A percentile compares a stretch with the other conserved stretches of the same genome.
Conservation (phyloP, 805 yeast genomes). For the Nakazawaea wickerhamii region DNA sequence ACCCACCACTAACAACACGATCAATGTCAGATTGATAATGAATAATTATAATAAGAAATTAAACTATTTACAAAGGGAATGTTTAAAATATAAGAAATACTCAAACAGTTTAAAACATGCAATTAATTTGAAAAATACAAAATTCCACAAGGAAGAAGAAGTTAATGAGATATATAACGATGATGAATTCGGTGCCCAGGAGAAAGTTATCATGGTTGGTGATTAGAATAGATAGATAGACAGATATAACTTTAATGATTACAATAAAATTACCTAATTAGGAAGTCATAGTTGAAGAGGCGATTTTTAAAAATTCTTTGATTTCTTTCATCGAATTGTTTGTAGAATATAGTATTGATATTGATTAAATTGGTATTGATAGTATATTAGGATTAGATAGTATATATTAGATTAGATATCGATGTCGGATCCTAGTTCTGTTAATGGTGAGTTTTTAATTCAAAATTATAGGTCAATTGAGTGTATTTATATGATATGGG, state of each 20-base stretch:
- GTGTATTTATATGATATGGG: background rate
- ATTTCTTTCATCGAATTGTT: background rate
- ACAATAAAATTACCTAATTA: slow-evolving; percentile 2
- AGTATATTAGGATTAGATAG: background rate
- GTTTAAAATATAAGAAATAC: slow-evolving; percentile 40
- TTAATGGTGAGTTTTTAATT: slow-evolving; percentile 55
- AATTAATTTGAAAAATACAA: slow-evolving; percentile 37
- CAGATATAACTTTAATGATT: slow-evolving; percentile 29
- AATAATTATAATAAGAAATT: slow-evolving; percentile 36
- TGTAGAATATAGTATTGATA: background rate
- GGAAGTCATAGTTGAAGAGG: slow-evolving; percentile 2
- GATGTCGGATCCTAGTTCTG: slow-evolving; percentile 77
- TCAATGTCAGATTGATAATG: slow-evolving; percentile 31
- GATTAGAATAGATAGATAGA: slow-evolving; percentile 24
- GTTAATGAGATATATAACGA: slow-evolving; percentile 9
- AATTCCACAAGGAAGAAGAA: slow-evolving; percentile 12
- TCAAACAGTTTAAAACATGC: slow-evolving; percentile 41
- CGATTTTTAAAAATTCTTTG: background rate
- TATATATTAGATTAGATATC: background rate
- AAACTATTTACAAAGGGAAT: slow-evolving; percentile 39
- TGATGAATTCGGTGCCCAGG: slow-evolving; percentile 6
- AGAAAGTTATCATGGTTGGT: slow-evolving; percentile 8
- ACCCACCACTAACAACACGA: background rate
- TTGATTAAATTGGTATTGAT: too few species aligned
- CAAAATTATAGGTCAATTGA: too few species aligned